Conservation (phyloP, 2,329 filamentous ascomycete species). For the Elsinoe australis region DNA sequence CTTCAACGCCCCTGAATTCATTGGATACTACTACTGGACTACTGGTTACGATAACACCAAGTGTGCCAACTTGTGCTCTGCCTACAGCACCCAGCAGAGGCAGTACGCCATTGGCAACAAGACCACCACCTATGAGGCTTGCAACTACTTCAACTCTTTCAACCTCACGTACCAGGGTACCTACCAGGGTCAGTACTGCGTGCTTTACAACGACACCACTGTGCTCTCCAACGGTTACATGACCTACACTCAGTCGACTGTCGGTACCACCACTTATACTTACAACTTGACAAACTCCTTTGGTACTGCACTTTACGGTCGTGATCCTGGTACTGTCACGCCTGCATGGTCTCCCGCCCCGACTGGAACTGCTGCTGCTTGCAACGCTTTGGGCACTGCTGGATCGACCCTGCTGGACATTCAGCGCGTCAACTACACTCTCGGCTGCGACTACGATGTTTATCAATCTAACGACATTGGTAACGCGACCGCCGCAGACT, state of each 20-base stretch:
- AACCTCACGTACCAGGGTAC: slow-evolving; percentile 19
- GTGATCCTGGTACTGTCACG: slow-evolving; percentile 15
- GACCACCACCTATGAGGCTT: slow-evolving; percentile 18
- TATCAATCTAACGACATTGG: slow-evolving; percentile 18
- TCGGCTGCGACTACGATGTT: slow-evolving; percentile 20
- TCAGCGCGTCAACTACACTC: slow-evolving; percentile 17
- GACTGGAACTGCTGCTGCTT: slow-evolving; percentile 17
- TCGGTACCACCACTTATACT: slow-evolving; percentile 16
- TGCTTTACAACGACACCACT: slow-evolving; percentile 17
- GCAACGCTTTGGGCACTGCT: slow-evolving; percentile 16
- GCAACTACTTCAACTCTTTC: slow-evolving; percentile 21
- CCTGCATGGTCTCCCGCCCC: slow-evolving; percentile 18
- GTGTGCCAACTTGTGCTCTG: slow-evolving; percentile 16
- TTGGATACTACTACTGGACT: slow-evolving; percentile 14
- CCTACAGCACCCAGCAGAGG: slow-evolving; percentile 11
- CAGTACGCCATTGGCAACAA: background rate
- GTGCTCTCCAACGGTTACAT: slow-evolving; percentile 12
- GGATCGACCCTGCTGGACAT: slow-evolving; percentile 14
- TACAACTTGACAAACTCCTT: slow-evolving; percentile 19
- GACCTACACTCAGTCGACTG: slow-evolving; percentile 5
- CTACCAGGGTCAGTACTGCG: slow-evolving; percentile 18
- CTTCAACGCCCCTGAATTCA: slow-evolving; percentile 9
- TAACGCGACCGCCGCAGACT: slow-evolving; percentile 18
- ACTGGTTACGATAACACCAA: slow-evolving; percentile 12
- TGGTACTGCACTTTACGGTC: slow-evolving; percentile 19